These are phyloP conservation scores for Neophaeococcomyces aloes DNA, from an alignment of 2,329 filamentous ascomycete genomes.

Conservation along the genomic window DNA sequence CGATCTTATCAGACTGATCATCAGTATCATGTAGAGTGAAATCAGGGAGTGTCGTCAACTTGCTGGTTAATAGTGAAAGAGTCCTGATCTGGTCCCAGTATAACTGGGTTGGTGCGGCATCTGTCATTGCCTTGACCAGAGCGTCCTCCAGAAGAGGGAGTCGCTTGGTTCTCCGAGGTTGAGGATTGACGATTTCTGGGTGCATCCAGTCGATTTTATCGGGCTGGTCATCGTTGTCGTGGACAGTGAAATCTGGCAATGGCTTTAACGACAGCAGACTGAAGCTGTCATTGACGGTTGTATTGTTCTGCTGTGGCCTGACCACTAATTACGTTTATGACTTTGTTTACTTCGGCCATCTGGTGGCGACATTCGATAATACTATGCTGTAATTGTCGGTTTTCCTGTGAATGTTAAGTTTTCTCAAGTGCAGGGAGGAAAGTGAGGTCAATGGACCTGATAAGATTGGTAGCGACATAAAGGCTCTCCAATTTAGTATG, in stretches of 20 bases:
- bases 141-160: conserved; percentile 70
- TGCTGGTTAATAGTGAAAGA: conserved; percentile 62
- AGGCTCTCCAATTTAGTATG: no score
- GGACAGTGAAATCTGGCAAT: conserved; percentile 78
- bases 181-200: conserved; percentile 45
- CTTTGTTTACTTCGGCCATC: conserved; percentile 81
- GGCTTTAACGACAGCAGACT: conserved; percentile 63
- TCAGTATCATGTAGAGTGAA: no score
- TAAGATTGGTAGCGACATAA: no score
- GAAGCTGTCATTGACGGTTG: conserved; percentile 35
- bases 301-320: conserved; percentile 61
- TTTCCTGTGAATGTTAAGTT: no score
- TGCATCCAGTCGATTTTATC: no score
- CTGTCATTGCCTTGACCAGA: conserved; percentile 78
- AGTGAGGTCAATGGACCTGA: no score
- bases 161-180: conserved; percentile 50
- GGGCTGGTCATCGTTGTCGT: conserved; percentile 71
- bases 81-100: conserved; percentile 86
- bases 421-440: no score
- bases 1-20: no score
- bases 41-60: conserved; percentile 65
- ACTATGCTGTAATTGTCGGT: conserved; percentile 31
- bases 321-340: conserved; percentile 85
- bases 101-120: conserved; percentile 80
- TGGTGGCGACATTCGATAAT: conserved; percentile 84